phyloP scores from a whole-genome alignment of 495 filamentous ascomycete species.

The Neurospora sp. region DNA sequence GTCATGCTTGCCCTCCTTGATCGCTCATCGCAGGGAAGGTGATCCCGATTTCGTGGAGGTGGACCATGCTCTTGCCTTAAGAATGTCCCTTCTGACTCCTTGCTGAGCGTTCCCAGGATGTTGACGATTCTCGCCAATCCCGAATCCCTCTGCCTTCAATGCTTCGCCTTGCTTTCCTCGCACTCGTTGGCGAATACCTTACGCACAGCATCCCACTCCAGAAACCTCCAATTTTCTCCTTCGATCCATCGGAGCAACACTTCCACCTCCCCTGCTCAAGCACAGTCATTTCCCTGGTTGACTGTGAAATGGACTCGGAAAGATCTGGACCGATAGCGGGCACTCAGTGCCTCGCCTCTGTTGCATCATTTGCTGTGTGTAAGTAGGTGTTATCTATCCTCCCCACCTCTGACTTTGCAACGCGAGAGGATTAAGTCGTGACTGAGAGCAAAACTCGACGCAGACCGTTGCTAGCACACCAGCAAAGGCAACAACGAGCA shows the following conservation, averaged over 20 bases:
- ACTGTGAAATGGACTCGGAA: not conserved
- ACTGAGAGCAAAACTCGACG: not conserved
- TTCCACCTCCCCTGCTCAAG: not conserved
- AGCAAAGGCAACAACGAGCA: not conserved
- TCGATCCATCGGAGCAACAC: not conserved
- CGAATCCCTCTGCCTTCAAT: not conserved
- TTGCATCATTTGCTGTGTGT: not conserved
- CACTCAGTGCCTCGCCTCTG: not conserved
- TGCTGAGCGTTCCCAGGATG: not conserved
- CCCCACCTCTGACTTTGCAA: not conserved
- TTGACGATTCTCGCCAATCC: not conserved
- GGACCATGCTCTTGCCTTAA: not conserved
- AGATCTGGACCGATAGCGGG: not conserved
- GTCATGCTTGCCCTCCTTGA: not conserved
- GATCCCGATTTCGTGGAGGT: not conserved
- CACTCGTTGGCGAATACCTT: not conserved
- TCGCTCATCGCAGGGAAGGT: not conserved
- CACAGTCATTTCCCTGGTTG: not conserved
- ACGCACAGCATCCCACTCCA: not conserved
- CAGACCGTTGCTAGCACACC: not conserved
- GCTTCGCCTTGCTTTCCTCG: not conserved
- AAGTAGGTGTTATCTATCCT: not conserved
- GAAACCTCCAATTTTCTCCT: not conserved
- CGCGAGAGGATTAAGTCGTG: not conserved
- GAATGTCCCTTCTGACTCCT: not conserved